Evolutionary conservation across 768 basidiomycete genomes (phyloP).

Genomic region (Obba rivulosa): DNA sequence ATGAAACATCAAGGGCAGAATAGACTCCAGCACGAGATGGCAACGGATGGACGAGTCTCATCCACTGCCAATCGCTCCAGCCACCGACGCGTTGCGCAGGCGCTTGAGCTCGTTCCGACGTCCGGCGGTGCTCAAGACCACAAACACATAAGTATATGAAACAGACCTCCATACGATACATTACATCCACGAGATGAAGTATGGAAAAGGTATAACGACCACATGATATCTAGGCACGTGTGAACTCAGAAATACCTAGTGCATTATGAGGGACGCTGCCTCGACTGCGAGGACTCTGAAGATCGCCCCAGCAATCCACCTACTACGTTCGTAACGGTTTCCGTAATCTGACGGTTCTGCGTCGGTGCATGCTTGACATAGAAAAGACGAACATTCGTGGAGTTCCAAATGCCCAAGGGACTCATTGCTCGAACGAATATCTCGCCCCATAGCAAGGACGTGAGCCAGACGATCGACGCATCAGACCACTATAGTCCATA

Average conservation of each 20-base stretch:
- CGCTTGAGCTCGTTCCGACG: too few species aligned
- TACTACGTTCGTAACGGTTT: slow-evolving; percentile 76
- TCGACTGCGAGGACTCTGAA: slow-evolving; percentile 22
- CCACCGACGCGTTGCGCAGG: too few species aligned
- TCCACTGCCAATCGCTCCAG: too few species aligned
- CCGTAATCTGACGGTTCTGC: slow-evolving; percentile 67
- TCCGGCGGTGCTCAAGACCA: too few species aligned
- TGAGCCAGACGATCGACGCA: slow-evolving; percentile 86
- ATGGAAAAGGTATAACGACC: too few species aligned
- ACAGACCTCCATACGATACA: too few species aligned
- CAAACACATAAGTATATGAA: too few species aligned
- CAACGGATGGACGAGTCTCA: too few species aligned
- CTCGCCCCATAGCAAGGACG: slow-evolving; percentile 93
- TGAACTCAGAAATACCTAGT: neutral
- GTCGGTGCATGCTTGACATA: slow-evolving; percentile 81
- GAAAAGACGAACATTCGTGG: slow-evolving; percentile 85
- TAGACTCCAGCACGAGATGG: slow-evolving; percentile 1
- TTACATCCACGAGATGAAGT: too few species aligned
- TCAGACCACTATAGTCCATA: slow-evolving; percentile 75
- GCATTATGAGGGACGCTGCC: slow-evolving; percentile 15
- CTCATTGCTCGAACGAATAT: slow-evolving; percentile 88
- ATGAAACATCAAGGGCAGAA: too few species aligned
- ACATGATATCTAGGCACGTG: too few species aligned
- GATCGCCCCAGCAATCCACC: slow-evolving; percentile 63
- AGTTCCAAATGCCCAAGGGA: slow-evolving; percentile 85